phyloP scores from a whole-genome alignment of 345 rosid species.

The Rhodamnia argentea region DNA sequence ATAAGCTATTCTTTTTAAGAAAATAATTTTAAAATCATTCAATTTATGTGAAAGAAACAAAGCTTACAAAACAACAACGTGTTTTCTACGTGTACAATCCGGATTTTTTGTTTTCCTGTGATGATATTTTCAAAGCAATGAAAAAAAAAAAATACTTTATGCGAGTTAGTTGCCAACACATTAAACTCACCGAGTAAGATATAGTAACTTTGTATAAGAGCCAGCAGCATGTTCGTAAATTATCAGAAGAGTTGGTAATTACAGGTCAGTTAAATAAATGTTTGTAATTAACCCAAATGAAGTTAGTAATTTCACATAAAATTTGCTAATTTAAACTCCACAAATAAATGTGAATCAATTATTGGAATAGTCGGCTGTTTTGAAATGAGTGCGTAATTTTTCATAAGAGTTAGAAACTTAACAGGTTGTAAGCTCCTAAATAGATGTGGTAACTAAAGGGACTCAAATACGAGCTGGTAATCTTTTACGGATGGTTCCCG shows the following conservation, averaged over 20 bases:
- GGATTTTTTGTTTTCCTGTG: neutral
- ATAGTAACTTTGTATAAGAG: neutral
- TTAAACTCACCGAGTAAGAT: neutral
- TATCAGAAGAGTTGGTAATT: neutral
- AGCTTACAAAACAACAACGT: no score
- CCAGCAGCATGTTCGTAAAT: neutral
- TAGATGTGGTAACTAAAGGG: no score
- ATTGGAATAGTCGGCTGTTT: neutral
- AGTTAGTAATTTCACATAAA: neutral
- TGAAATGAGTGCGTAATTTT: no score
- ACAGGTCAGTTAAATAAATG: neutral
- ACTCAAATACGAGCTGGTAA: no score
- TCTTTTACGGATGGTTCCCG: no score
- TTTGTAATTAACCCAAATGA: no score
- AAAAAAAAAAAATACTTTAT: neutral
- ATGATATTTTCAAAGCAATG: neutral
- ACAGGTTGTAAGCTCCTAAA: neutral
- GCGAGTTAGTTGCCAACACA: neutral
- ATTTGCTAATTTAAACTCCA: neutral
- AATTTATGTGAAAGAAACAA: no score
- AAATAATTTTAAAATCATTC: no score
- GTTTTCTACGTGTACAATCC: no score
- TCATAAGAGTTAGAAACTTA: neutral
- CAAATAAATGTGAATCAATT: neutral
- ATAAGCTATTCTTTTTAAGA: no score